Conservation (phyloP, 1,139 yeast genomes). For the Yamadazyma siamensis region DNA sequence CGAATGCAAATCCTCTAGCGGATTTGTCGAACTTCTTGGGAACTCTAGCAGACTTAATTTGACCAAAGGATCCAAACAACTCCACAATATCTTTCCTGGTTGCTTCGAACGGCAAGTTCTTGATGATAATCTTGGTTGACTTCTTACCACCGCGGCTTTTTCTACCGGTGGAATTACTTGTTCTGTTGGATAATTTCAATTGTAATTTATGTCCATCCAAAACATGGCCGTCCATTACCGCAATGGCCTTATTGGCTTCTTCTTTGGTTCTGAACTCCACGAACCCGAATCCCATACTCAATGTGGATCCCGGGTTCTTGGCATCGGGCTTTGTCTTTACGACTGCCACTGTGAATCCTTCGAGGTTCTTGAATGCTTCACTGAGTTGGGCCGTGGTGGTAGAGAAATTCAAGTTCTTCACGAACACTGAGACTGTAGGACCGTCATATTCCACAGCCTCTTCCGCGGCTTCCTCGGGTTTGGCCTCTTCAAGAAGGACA, state of each 20-base stretch:
- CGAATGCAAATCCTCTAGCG: constrained; percentile 97
- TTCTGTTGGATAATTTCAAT: constrained; percentile 81
- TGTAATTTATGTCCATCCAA: constrained; percentile 90
- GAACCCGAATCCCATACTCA: constrained; percentile 98
- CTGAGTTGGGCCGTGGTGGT: constrained; percentile 62
- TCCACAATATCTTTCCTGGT: constrained; percentile 88
- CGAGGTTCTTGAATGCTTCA: constrained; percentile 61
- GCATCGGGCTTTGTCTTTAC: constrained; percentile 90
- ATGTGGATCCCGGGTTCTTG: constrained; percentile 56
- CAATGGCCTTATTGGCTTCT: constrained; percentile 74
- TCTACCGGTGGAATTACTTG: constrained; percentile 30
- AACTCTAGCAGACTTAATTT: constrained; percentile 88
- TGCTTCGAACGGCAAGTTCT: constrained; percentile 96
- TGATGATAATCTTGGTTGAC: constrained; percentile 78
- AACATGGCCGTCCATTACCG: constrained; percentile 69
- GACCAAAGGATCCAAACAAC: constrained; percentile 90
- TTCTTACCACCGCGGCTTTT: constrained; percentile 32
- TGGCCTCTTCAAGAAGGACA: constrained; percentile 20
- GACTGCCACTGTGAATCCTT: constrained; percentile 80
- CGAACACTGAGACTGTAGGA: constrained; percentile 81
- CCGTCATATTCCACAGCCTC: constrained; percentile 47
- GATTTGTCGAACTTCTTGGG: constrained; percentile 94
- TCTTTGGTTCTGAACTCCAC: constrained; percentile 81
- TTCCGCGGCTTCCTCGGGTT: constrained; percentile 26
- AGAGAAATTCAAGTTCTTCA: constrained; percentile 85